Evolutionary conservation across 805 yeast species (phyloP), one percentile per base, ranked within the genome.

Genomic region (Komagataella phaffii): DNA sequence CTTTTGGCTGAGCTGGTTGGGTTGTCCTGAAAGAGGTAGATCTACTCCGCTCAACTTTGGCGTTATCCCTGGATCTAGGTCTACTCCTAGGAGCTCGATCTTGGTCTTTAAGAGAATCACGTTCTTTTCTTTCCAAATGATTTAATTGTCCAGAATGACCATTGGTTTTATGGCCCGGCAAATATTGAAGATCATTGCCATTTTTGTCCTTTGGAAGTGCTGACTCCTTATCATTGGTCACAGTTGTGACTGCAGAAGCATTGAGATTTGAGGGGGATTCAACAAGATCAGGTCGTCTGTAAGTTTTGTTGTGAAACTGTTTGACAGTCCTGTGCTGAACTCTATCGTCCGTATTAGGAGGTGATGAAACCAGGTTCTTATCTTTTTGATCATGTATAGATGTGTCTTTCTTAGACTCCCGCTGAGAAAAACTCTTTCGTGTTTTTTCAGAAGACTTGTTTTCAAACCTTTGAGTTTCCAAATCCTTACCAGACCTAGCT

Each of bases 321-420:
- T 47, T 58, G 58, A 43, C 55, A 57, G 50, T 57, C 61, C 24
- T 8, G 44, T 7, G n/a, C 21, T 24, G 51, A 10, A 14, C n/a
- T 21, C n/a, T 12, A 17, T 18, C 7, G 4, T 14, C 24, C 8
- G 12, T 10, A 12, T 21, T 30, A 17, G n/a, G n/a, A 18, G 40
- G 3, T 30, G 40, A 30, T 30, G 40, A 30, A 30, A 10, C 12
- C 6, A 30, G 14, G 40, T 14, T 30, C 12, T 30, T 10, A 1
- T 30, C n/a, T 30, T 30, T 30, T 14, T 30, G 40, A 30, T 30
- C 40, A 10, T n/a, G 40, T 10, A 14, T 8, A 3, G 40, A 14
- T 8, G 40, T 8, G 23, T 21, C 23, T 21, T 21, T 21, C 40
- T 30, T 30, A 4, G 40, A 8, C 4, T 30, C n/a, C 6, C 40